Evolutionary conservation across 306 rosid genomes (phyloP).

Genomic region (Chamaecrista fasciculata): DNA sequence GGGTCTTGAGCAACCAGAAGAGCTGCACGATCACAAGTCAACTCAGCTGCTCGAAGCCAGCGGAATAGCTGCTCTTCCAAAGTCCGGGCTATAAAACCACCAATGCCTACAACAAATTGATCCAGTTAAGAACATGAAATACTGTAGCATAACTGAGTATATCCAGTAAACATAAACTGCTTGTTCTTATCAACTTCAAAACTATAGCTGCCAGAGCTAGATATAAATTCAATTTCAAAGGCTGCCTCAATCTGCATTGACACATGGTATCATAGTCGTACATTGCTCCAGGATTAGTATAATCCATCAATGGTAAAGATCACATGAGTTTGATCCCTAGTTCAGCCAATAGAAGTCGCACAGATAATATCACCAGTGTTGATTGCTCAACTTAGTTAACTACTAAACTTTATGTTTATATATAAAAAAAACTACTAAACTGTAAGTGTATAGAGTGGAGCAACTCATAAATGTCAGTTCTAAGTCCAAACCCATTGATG

Average conservation of each 20-base stretch:
- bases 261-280: too few relatives aligned
- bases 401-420: too few relatives aligned
- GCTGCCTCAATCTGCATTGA: too few relatives aligned
- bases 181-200: constrained; percentile 18
- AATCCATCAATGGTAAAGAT: constrained; percentile 12
- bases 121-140: constrained; percentile 1
- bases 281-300: constrained; percentile 14
- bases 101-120: constrained; percentile 65
- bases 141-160: constrained; percentile 1
- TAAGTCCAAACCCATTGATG: background rate
- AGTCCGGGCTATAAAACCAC: constrained; percentile 81
- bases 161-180: background rate
- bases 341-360: background rate
- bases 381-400: too few relatives aligned
- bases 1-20: constrained; percentile 99
- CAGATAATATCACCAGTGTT: too few relatives aligned
- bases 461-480: background rate
- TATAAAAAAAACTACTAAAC: constrained; percentile 17
- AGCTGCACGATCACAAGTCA: constrained; percentile 98
- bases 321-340: constrained; percentile 18
- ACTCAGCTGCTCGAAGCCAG: constrained; percentile 98
- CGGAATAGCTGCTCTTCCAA: constrained; percentile 92
- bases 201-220: background rate
- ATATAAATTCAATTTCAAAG: too few relatives aligned
- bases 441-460: constrained; percentile 1